These are phyloP conservation scores for Coprinopsis marcescibilis DNA, from an alignment of 768 basidiomycete species.

Conservation along the genomic window DNA sequence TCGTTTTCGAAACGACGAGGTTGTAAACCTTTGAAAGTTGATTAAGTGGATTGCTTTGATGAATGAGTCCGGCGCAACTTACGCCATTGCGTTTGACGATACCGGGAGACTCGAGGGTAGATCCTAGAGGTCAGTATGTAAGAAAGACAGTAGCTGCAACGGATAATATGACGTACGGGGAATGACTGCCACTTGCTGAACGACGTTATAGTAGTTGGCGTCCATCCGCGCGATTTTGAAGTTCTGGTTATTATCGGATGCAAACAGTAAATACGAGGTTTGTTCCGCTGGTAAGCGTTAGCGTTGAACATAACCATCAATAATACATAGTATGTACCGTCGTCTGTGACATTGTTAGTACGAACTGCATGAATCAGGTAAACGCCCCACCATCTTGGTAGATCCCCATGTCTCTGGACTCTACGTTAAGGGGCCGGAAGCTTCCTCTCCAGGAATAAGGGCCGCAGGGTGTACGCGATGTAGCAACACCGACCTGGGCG, in stretches of 20 bases:
- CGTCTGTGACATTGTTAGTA: slow-evolving; percentile 25
- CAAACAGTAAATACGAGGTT: slow-evolving; percentile 55
- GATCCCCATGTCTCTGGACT: slow-evolving; percentile 55
- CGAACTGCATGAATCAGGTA: slow-evolving; percentile 4
- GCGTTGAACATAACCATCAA: no score
- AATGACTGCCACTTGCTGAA: slow-evolving; percentile 38
- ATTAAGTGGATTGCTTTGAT: neutral
- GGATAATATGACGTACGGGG: slow-evolving; percentile 32
- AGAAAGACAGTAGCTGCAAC: neutral
- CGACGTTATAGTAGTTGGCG: slow-evolving; percentile 54
- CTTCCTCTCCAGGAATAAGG: slow-evolving; percentile 53
- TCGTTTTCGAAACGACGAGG: slow-evolving; percentile 55
- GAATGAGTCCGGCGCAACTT: slow-evolving; percentile 4
- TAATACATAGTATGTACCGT: no score
- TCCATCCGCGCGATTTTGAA: slow-evolving; percentile 59
- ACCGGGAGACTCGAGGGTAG: slow-evolving; percentile 57
- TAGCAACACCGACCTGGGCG: slow-evolving; percentile 59
- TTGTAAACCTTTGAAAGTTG: slow-evolving; percentile 38
- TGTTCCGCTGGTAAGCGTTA: slow-evolving; percentile 26
- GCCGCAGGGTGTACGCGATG: slow-evolving; percentile 52
- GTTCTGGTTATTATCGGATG: slow-evolving; percentile 64
- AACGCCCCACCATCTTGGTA: slow-evolving; percentile 44
- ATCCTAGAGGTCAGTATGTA: slow-evolving; percentile 29
- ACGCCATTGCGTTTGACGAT: slow-evolving; percentile 55
- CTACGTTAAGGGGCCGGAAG: slow-evolving; percentile 50